Base-by-base conservation (phyloP, 2,329 filamentous ascomycete genomes). In the Proliferodiscus dingleyae region DNA sequence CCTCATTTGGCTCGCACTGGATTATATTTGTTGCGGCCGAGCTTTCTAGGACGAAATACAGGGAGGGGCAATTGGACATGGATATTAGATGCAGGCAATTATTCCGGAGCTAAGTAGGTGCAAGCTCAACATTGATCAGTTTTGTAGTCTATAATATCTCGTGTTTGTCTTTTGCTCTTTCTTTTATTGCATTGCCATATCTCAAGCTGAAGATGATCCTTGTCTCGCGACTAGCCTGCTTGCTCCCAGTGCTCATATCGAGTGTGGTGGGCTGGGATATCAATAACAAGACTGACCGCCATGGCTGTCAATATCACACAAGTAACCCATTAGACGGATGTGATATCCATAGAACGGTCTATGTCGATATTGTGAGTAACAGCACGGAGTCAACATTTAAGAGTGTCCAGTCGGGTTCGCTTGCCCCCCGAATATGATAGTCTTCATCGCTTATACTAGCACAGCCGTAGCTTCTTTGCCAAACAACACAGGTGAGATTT, bases 401-500 rank as follows among this genome's bases (percentile, higher is more conserved):
- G 16, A 59, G 55, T 16, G 54, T 61, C 26, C 56, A 60, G 37
- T 59, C 56, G 24, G 58, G 58, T 58, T 52, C 33, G 43, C 30
- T 15, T 15, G 22, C 10, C 4, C n/a, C 26, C 32, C 9, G 7
- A 10, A 18, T 13, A 15, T 4, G 24, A 37, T 41, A 16, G 5
- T 4, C 5, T 19, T 11, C 22, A 4, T 22, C 41, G 18, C 45
- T 56, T 42, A 59, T 21, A 11, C 11, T 22, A 5, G 38, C 11
- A 23, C 38, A 59, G 58, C 58, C 43, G 52, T 60, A 26, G 47
- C 41, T 24, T 53, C 56, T 21, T 34, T 61, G 18, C 57, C 56
- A 37, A 59, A 60, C 28, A 57, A 60, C 15, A 56, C 51, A 42
- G 58, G 56, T 59, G 30, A 40, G 47, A 30, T 15, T 37, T 18